A percentile compares a stretch with the other conserved stretches of the same genome.
Conservation (phyloP, 305 asterid species). For the Vinca major region DNA sequence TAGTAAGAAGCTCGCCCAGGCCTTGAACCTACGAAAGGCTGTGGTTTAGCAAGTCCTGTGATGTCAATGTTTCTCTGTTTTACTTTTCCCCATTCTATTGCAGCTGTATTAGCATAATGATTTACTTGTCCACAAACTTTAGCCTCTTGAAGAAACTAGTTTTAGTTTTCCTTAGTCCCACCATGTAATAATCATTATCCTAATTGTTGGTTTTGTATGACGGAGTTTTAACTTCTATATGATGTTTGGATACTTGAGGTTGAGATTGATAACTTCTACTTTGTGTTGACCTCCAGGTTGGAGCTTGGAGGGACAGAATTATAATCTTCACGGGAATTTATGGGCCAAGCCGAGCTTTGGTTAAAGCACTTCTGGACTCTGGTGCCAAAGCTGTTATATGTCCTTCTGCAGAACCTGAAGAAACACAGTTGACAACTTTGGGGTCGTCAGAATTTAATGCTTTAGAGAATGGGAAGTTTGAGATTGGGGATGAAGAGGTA, state of each 20-base stretch:
- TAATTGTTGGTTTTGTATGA: too few relatives aligned
- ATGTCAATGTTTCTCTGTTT: too few relatives aligned
- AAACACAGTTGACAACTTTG: slow-evolving; percentile 56
- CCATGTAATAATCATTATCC: background rate
- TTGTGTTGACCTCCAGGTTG: slow-evolving; percentile 44
- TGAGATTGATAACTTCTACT: slow-evolving; percentile 6
- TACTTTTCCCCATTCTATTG: background rate
- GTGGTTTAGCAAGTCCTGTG: too few relatives aligned
- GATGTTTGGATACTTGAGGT: background rate
- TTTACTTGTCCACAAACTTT: background rate
- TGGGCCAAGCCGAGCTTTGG: slow-evolving; percentile 76
- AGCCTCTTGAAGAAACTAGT: background rate
- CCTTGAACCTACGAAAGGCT: too few relatives aligned
- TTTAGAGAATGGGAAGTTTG: slow-evolving; percentile 76
- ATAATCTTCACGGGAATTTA: slow-evolving; percentile 76
- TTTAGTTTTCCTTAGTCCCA: background rate
- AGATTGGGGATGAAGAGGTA: slow-evolving; percentile 84
- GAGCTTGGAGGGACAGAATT: slow-evolving; percentile 97
- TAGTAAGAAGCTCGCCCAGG: background rate
- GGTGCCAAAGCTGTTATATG: slow-evolving; percentile 97
- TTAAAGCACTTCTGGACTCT: slow-evolving; percentile 84
- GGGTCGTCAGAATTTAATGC: slow-evolving; percentile 71
- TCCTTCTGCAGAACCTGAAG: slow-evolving; percentile 90
- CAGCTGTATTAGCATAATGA: background rate
- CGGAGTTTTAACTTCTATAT: background rate